Evolutionary conservation across 495 filamentous ascomycete genomes (phyloP).

Genomic region (Letharia columbiana): DNA sequence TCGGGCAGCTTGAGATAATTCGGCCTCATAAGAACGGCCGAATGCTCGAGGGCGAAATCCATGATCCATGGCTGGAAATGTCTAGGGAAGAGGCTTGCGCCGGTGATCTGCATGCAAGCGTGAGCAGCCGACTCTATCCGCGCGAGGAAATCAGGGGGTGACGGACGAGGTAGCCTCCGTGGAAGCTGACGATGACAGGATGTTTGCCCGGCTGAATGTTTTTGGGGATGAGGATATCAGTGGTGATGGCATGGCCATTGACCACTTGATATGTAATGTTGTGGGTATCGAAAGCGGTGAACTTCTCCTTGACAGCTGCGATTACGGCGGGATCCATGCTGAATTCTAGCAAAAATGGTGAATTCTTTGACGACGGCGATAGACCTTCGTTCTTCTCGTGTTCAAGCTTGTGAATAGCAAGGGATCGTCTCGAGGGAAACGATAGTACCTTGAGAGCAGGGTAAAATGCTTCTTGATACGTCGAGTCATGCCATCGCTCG

Average conservation of each 20-base stretch:
- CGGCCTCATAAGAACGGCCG: not conserved
- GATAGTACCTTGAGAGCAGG: no score
- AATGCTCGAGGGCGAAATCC: not conserved
- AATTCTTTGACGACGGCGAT: no score
- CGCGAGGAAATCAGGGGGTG: no score
- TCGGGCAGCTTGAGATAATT: not conserved
- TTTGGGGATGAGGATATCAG: not conserved
- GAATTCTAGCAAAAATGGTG: no score
- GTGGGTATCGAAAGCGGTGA: not conserved
- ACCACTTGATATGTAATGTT: no score
- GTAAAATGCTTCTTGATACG: no score
- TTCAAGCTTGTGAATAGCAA: no score
- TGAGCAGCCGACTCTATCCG: no score
- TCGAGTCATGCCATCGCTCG: no score
- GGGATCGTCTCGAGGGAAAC: no score
- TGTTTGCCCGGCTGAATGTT: not conserved
- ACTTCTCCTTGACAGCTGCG: not conserved
- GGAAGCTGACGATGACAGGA: not conserved
- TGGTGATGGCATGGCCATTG: not conserved
- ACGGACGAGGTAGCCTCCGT: not conserved
- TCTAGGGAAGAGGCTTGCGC: not conserved
- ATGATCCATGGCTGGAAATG: not conserved
- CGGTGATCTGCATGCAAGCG: not conserved
- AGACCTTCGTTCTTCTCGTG: no score
- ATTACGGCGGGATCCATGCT: not conserved